A percentile compares a stretch with the other conserved stretches of the same genome.
Evolutionary conservation across 257 asterid species (phyloP).

Genomic region (Cruciata laevipes): DNA sequence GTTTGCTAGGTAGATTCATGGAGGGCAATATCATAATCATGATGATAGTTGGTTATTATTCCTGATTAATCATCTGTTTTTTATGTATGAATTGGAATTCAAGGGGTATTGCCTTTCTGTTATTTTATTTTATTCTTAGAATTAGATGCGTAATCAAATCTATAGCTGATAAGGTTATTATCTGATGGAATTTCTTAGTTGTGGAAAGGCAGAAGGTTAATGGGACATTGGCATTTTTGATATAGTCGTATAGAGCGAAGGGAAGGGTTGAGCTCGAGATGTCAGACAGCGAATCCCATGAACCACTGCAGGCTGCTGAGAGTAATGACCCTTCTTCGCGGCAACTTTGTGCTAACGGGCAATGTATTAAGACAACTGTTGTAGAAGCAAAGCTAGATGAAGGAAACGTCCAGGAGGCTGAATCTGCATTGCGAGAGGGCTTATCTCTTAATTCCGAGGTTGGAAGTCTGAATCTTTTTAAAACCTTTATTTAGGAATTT

Average conservation of each 20-base stretch:
- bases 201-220: slow-evolving; percentile 7
- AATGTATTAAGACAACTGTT: slow-evolving; percentile 53
- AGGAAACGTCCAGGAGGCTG: slow-evolving; percentile 96
- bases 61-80: neutral
- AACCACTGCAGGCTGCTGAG: slow-evolving; percentile 25
- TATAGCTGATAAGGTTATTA: neutral
- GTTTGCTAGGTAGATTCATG: neutral
- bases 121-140: neutral
- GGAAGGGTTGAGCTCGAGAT: slow-evolving; percentile 31
- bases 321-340: slow-evolving; percentile 42
- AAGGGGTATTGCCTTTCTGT: neutral
- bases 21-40: neutral
- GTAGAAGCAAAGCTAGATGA: slow-evolving; percentile 92
- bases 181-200: neutral
- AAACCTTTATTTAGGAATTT: neutral
- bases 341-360: slow-evolving; percentile 77
- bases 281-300: slow-evolving; percentile 65
- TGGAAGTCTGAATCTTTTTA: slow-evolving; percentile 12
- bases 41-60: neutral
- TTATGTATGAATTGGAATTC: neutral
- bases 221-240: slow-evolving; percentile 27
- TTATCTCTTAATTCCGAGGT: slow-evolving; percentile 95
- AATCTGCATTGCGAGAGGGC: slow-evolving; percentile 86
- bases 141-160: neutral
- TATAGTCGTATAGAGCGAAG: slow-evolving; percentile 26